A percentile compares a stretch with the other conserved stretches of the same genome.
Evolutionary conservation across 306 rosid genomes (phyloP).

Genomic region (Cucumis melo): DNA sequence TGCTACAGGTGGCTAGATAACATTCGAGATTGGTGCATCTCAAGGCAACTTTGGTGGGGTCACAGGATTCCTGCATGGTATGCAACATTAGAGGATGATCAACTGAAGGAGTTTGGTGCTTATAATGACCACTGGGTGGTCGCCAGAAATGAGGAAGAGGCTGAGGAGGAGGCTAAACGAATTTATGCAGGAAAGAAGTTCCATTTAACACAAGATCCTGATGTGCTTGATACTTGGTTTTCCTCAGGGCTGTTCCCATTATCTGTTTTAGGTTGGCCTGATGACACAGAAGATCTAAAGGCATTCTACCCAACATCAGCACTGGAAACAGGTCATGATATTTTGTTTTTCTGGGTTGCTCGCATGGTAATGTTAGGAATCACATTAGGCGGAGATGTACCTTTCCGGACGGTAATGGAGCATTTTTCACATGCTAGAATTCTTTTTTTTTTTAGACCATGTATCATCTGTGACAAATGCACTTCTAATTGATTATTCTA

Average conservation of each 20-base stretch:
- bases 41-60: conserved; percentile 99
- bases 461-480: background rate
- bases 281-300: conserved; percentile 66
- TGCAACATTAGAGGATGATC: conserved; percentile 54
- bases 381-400: conserved; percentile 74
- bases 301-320: conserved; percentile 90
- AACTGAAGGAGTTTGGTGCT: conserved; percentile 54
- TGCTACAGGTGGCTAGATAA: conserved; percentile 85
- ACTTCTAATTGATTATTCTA: conserved; percentile 19
- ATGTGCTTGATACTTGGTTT: conserved; percentile 97
- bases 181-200: conserved; percentile 54
- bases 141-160: conserved; percentile 67
- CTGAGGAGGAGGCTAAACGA: conserved; percentile 41
- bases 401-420: conserved; percentile 52
- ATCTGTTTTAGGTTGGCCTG: conserved; percentile 96
- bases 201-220: conserved; percentile 64
- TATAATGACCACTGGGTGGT: conserved; percentile 74
- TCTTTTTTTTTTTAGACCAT: background rate
- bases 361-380: conserved; percentile 95
- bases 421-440: background rate
- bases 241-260: conserved; percentile 89
- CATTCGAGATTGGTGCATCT: conserved; percentile 91
- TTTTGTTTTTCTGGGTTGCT: conserved; percentile 94
- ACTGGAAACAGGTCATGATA: conserved; percentile 96
- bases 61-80: conserved; percentile 96